A percentile compares a stretch with the other conserved stretches of the same genome.
Conservation (phyloP, 139 green algal genomes). For the Coelastrella sp. region DNA sequence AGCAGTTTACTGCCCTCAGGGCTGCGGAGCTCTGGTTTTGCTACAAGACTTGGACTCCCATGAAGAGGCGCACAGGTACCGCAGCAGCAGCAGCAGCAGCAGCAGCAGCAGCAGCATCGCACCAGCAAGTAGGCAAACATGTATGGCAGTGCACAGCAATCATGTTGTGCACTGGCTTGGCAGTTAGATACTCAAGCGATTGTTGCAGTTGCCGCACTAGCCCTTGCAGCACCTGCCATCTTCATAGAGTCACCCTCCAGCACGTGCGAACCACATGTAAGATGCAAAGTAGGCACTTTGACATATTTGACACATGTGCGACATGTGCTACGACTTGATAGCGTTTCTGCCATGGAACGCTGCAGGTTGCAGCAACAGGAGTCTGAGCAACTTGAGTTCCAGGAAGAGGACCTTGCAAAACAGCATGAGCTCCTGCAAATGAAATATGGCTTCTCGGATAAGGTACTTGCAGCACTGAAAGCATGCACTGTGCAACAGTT, state of each 20-base stretch:
- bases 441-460: slow-evolving; percentile 45
- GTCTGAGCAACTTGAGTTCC: not conserved
- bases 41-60: slow-evolving; percentile 46
- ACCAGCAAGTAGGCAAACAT: too few relatives aligned
- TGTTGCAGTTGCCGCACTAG: too few relatives aligned
- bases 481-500: not conserved
- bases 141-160: too few relatives aligned
- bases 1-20: slow-evolving; percentile 23
- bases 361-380: slow-evolving; percentile 39
- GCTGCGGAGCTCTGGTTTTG: slow-evolving; percentile 28
- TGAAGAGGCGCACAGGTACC: slow-evolving; percentile 41
- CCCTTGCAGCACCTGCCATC: too few relatives aligned
- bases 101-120: too few relatives aligned
- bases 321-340: not conserved
- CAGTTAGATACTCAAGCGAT: too few relatives aligned
- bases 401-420: not conserved
- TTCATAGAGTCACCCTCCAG: too few relatives aligned
- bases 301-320: too few relatives aligned
- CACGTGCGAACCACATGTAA: too few relatives aligned
- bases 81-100: too few relatives aligned
- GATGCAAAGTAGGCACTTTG: too few relatives aligned
- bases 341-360: not conserved
- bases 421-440: slow-evolving; percentile 40
- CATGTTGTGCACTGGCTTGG: too few relatives aligned
- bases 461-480: not conserved